phyloP scores from a whole-genome alignment of 2,329 filamentous ascomycete species.

The Berkeleyomyces basicola region DNA sequence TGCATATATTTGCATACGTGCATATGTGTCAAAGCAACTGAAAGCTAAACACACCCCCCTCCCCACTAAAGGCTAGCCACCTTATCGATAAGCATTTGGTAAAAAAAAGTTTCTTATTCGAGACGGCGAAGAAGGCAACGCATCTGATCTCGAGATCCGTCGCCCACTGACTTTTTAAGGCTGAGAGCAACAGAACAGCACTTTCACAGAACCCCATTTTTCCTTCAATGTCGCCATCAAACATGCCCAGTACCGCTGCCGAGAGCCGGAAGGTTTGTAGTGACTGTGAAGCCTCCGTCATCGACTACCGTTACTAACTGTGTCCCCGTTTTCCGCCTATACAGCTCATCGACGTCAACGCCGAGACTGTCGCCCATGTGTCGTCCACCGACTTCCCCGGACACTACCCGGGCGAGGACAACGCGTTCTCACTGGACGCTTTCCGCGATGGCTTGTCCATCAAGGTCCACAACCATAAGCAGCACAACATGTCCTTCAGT shows the following conservation, averaged over 20 bases:
- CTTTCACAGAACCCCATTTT: not conserved
- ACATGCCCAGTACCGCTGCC: slow-evolving; percentile 34
- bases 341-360: slow-evolving; percentile 71
- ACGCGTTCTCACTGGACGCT: slow-evolving; percentile 57
- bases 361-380: slow-evolving; percentile 80
- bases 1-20: not conserved
- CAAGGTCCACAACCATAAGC: slow-evolving; percentile 69
- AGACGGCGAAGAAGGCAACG: not conserved
- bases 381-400: slow-evolving; percentile 82
- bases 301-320: not conserved
- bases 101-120: slow-evolving; percentile 9
- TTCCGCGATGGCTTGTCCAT: slow-evolving; percentile 58
- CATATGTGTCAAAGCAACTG: not conserved
- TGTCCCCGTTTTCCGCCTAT: not conserved
- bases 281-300: not conserved
- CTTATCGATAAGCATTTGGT: slow-evolving; percentile 12
- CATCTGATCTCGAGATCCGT: not conserved
- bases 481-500: slow-evolving; percentile 69
- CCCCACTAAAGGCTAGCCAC: not conserved
- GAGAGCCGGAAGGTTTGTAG: slow-evolving; percentile 40
- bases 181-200: not conserved
- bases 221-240: slow-evolving; percentile 26
- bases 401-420: slow-evolving; percentile 77
- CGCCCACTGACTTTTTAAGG: not conserved
- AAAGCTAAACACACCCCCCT: not conserved